These are phyloP conservation scores for Solanum piurae DNA, from an alignment of 257 asterid species.

Conservation along the genomic window DNA sequence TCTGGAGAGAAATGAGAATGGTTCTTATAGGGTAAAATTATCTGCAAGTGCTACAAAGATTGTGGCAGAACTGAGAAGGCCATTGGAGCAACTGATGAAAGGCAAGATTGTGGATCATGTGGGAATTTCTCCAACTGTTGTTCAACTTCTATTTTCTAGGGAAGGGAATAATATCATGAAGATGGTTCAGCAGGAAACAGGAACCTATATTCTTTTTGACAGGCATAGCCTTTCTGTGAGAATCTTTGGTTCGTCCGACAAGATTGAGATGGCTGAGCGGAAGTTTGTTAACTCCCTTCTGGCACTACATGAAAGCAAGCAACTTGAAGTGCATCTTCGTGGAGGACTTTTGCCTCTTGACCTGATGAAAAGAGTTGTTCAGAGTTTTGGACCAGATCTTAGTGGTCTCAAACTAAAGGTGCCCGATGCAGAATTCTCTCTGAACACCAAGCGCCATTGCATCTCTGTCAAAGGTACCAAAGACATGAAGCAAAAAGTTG, in stretches of 20 bases:
- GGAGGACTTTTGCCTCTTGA: slow-evolving; percentile 57
- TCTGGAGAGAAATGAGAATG: slow-evolving; percentile 42
- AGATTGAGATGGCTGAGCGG: slow-evolving; percentile 33
- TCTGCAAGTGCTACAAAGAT: slow-evolving; percentile 69
- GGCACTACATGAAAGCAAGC: slow-evolving; percentile 51
- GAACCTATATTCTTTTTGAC: slow-evolving; percentile 53
- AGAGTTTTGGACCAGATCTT: slow-evolving; percentile 72
- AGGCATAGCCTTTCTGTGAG: slow-evolving; percentile 41
- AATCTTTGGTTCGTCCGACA: slow-evolving; percentile 52
- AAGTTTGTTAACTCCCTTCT: slow-evolving; percentile 44
- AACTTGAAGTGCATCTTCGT: slow-evolving; percentile 73
- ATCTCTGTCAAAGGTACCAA: slow-evolving; percentile 45
- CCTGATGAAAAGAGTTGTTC: slow-evolving; percentile 82
- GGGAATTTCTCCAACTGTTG: slow-evolving; percentile 52
- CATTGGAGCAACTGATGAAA: slow-evolving; percentile 59
- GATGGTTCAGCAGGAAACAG: slow-evolving; percentile 51
- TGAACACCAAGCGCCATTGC: slow-evolving; percentile 47
- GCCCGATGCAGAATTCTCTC: slow-evolving; percentile 51
- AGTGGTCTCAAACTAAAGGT: slow-evolving; percentile 53
- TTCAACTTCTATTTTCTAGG: slow-evolving; percentile 62
- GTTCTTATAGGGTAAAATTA: slow-evolving; percentile 62
- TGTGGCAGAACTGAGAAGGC: slow-evolving; percentile 70
- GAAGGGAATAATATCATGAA: slow-evolving; percentile 59
- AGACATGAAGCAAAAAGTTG: slow-evolving; percentile 61
- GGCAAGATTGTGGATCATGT: slow-evolving; percentile 51